Percentiles rank a stretch among this genome's conserved stretches.
Conservation (phyloP, 345 rosid genomes). For the Salix suchowensis region DNA sequence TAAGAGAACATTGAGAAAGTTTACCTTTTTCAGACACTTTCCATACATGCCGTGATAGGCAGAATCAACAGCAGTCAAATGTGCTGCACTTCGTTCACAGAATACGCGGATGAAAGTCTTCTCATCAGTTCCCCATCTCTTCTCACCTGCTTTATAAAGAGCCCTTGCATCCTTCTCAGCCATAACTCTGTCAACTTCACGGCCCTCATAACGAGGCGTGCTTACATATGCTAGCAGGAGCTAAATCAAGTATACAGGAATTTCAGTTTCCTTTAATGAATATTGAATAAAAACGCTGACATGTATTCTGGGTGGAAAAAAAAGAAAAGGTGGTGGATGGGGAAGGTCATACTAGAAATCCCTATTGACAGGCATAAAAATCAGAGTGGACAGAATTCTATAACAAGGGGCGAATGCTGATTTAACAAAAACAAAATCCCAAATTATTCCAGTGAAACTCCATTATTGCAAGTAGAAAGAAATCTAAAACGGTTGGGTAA, state of each 20-base stretch:
- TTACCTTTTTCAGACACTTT: slow-evolving; percentile 51
- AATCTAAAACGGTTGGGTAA: not conserved
- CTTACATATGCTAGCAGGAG: slow-evolving; percentile 50
- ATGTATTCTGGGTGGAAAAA: not conserved
- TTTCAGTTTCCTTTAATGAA: not conserved
- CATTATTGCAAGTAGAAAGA: not conserved
- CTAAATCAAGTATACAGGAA: slow-evolving; percentile 28
- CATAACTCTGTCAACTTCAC: slow-evolving; percentile 37
- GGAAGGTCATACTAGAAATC: not conserved
- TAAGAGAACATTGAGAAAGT: not conserved
- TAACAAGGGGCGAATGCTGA: not conserved
- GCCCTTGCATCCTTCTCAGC: slow-evolving; percentile 49
- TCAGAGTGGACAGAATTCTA: not conserved
- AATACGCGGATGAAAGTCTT: slow-evolving; percentile 49
- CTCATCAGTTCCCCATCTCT: slow-evolving; percentile 68
- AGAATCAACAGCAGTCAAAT: slow-evolving; percentile 42
- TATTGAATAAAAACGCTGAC: not conserved
- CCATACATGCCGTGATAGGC: slow-evolving; percentile 48
- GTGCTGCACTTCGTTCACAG: slow-evolving; percentile 56
- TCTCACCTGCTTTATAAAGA: slow-evolving; percentile 66
- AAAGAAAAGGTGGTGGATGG: too few relatives aligned
- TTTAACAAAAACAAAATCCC: not conserved
- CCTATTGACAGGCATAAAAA: not conserved
- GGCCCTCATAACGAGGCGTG: slow-evolving; percentile 49
- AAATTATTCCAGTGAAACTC: not conserved